Evolutionary conservation across 108 stramenopile species (phyloP), one percentile per base, ranked within the genome.

Genomic region (Cylindrotheca fusiformis): DNA sequence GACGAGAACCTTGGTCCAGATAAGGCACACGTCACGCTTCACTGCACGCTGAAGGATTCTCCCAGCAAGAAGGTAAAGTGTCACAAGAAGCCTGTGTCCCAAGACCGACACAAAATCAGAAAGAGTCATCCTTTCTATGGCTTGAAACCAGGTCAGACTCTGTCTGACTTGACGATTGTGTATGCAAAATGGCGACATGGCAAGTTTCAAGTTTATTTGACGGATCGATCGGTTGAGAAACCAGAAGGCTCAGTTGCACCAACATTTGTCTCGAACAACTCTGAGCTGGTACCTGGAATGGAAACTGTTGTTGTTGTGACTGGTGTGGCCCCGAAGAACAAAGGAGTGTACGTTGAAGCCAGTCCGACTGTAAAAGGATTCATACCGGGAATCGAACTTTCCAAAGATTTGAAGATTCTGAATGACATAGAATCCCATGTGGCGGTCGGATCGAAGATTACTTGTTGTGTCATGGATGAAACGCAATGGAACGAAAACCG

Each of bases 81-180:
- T 30, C 70, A 66, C 8, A 80, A 79, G 66, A 80, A 68, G 50
- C 63, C 78, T 23, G 12, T 48, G 14, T 30, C 32, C 45, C 21
- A 81, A 54, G 48, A 41, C 36, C 47, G 49, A 0, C 52, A 73
- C 29, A 68, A 80, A 47, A 85, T 91, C 29, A 57, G 77, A 26
- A 74, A 74, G 27, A 36, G 50, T 49, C 94, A 95, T 56, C 90
- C 90, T 32, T 95, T 95, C 65, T 78, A 78, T 72, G 77, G 68
- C 17, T 72, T 82, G 76, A 82, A 75, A 49, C 45, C 51, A 2
- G 87, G 85, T 12, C 55, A 74, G 25, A 62, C 73, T 23, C 59
- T 95, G 27, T 6, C 51, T 0, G 68, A 75, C 58, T 71, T 87
- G 36, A 74, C 59, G 8, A 86, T 87, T 56, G 79, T 82, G 14